These are phyloP conservation scores for Apiotrichum sp. DNA, from an alignment of 1,284 basidiomycete genomes.

Conservation along the genomic window DNA sequence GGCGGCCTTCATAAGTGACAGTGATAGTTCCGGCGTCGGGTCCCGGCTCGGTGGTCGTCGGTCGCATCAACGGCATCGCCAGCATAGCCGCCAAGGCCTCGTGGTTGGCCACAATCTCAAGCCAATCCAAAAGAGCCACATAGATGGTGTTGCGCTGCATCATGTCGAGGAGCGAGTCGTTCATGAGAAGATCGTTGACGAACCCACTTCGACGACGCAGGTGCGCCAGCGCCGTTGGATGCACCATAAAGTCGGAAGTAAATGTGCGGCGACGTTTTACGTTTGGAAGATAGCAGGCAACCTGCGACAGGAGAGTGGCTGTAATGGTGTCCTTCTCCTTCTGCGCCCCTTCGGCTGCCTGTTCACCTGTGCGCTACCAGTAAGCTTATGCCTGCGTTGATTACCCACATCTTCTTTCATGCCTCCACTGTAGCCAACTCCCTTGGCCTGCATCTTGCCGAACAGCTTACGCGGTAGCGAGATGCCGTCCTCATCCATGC, in stretches of 20 bases:
- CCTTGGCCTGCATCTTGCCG: conserved; percentile 55
- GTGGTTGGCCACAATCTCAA: conserved; percentile 85
- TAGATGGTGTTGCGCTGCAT: conserved; percentile 78
- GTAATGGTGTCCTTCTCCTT: conserved; percentile 64
- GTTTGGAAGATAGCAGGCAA: conserved; percentile 72
- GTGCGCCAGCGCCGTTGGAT: conserved; percentile 81
- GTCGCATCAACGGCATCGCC: conserved; percentile 88
- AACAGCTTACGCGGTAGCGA: conserved; percentile 1
- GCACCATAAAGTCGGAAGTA: conserved; percentile 78
- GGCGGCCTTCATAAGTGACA: conserved; percentile 78
- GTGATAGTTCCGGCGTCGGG: conserved; percentile 9
- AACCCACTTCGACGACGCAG: conserved; percentile 80
- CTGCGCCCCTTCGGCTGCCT: conserved; percentile 67
- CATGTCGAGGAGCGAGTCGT: conserved; percentile 88
- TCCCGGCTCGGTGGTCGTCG: conserved; percentile 9
- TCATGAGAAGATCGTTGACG: conserved; percentile 73
- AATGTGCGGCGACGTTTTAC: conserved; percentile 64
- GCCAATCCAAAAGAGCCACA: conserved; percentile 80
- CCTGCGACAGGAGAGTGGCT: conserved; percentile 58
- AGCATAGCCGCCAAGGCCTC: conserved; percentile 88
- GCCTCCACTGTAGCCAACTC: conserved; percentile 76
- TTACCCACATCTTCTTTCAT: conserved; percentile 68
- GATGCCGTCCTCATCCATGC: neutral
- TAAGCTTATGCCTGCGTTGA: neutral
- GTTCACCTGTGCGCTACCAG: conserved; percentile 64